Percentiles rank a stretch among this genome's conserved stretches.
Conservation (phyloP, 495 filamentous ascomycete species). For the Penicillium soppii region DNA sequence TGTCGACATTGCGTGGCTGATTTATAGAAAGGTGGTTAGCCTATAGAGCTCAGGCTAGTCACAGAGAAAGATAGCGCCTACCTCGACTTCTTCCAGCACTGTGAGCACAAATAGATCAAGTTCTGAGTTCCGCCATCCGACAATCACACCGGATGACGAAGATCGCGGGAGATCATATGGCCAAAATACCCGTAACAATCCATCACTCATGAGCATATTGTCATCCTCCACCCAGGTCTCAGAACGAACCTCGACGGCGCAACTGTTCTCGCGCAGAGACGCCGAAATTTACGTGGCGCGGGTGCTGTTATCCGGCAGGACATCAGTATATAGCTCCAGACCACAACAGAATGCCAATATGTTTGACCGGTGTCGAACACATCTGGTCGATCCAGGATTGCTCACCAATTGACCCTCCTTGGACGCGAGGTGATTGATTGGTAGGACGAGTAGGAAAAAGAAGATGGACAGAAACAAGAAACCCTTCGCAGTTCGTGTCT, state of each 20-base stretch:
- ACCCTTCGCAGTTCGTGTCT: slow-evolving; percentile 72
- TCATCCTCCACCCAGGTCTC: slow-evolving; percentile 64
- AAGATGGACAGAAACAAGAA: slow-evolving; percentile 72
- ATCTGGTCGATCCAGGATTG: slow-evolving; percentile 4
- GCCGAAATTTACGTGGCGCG: slow-evolving; percentile 73
- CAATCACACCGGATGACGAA: slow-evolving; percentile 74
- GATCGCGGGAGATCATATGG: slow-evolving; percentile 79
- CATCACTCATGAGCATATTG: slow-evolving; percentile 80
- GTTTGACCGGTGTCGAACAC: background rate
- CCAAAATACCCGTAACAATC: slow-evolving; percentile 97
- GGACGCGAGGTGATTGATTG: slow-evolving; percentile 69
- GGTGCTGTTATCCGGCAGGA: slow-evolving; percentile 61
- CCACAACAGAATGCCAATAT: background rate
- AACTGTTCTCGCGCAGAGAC: slow-evolving; percentile 96
- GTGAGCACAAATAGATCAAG: slow-evolving; percentile 87
- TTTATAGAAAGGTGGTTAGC: slow-evolving; percentile 7
- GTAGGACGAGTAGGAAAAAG: slow-evolving; percentile 74
- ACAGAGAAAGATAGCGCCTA: slow-evolving; percentile 29
- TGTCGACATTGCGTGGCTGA: slow-evolving; percentile 75
- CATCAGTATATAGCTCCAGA: slow-evolving; percentile 8
- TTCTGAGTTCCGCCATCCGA: slow-evolving; percentile 93
- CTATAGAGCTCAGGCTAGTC: background rate
- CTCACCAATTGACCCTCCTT: slow-evolving; percentile 65
- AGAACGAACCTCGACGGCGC: slow-evolving; percentile 92
- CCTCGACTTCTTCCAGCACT: slow-evolving; percentile 88